phyloP scores from a whole-genome alignment of 1,284 basidiomycete genomes.

The Meira nashicola region DNA sequence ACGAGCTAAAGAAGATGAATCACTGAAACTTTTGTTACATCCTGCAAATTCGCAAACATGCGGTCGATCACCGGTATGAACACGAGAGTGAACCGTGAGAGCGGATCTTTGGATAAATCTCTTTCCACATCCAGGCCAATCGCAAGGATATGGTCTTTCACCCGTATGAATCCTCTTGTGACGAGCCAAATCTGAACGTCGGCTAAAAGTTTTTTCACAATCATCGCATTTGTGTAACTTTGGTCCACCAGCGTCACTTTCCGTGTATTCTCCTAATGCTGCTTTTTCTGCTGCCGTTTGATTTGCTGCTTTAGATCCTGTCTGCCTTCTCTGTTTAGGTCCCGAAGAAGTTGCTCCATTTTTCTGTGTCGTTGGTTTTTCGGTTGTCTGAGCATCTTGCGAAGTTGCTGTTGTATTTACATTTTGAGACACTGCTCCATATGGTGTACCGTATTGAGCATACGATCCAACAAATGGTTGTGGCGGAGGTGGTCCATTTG shows the following conservation, averaged over 20 bases:
- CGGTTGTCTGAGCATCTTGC: not conserved
- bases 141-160: conserved; percentile 67
- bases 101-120: conserved; percentile 57
- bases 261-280: conserved; percentile 19
- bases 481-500: not conserved
- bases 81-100: conserved; percentile 74
- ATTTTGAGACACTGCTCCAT: not conserved
- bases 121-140: conserved; percentile 57
- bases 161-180: conserved; percentile 84
- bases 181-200: conserved; percentile 47
- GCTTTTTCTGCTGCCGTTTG: conserved; percentile 16
- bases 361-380: not conserved
- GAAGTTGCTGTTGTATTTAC: not conserved
- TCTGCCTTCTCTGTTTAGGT: not conserved
- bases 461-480: conserved; percentile 1
- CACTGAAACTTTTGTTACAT: conserved; percentile 62
- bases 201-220: conserved; percentile 49
- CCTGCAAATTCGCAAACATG: conserved; percentile 65
- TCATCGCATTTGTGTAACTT: conserved; percentile 49
- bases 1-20: conserved; percentile 60
- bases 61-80: conserved; percentile 83
- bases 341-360: too few species aligned
- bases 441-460: not conserved
- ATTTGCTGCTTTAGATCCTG: conserved; percentile 13
- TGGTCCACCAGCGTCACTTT: conserved; percentile 50